Evolutionary conservation across 768 basidiomycete species (phyloP).

Genomic region (Agaricus sinodeliciosus): DNA sequence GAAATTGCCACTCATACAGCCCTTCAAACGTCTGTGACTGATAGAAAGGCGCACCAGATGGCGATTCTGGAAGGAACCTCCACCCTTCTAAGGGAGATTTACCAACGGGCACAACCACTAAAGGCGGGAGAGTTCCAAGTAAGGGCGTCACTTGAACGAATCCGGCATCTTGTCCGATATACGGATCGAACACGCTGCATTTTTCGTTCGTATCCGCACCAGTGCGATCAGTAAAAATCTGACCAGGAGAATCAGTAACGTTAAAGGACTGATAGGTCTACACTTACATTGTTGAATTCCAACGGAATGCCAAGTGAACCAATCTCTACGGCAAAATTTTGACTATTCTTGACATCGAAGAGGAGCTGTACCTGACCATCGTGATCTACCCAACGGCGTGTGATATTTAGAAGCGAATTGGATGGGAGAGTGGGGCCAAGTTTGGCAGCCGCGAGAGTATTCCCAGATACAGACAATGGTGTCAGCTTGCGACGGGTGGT

Average conservation of each 20-base stretch:
- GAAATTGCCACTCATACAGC: slow-evolving; percentile 55
- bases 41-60: slow-evolving; percentile 37
- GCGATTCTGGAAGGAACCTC: slow-evolving; percentile 49
- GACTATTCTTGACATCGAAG: slow-evolving; percentile 45
- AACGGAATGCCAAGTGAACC: slow-evolving; percentile 46
- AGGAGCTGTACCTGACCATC: slow-evolving; percentile 36
- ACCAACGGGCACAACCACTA: slow-evolving; percentile 40
- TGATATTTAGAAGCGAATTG: slow-evolving; percentile 38
- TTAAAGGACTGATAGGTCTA: neutral
- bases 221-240: slow-evolving; percentile 52
- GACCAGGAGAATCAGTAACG: neutral
- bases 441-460: slow-evolving; percentile 41
- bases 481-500: slow-evolving; percentile 32
- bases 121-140: slow-evolving; percentile 45
- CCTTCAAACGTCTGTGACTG: slow-evolving; percentile 58
- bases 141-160: slow-evolving; percentile 48
- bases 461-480: slow-evolving; percentile 30
- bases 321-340: slow-evolving; percentile 41
- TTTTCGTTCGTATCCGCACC: slow-evolving; percentile 44
- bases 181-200: slow-evolving; percentile 52
- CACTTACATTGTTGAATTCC: slow-evolving; percentile 48
- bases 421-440: slow-evolving; percentile 42
- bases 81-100: slow-evolving; percentile 51
- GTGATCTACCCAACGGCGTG: slow-evolving; percentile 43
- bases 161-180: slow-evolving; percentile 51